These are phyloP conservation scores for Ceratobasidium sp. DNA, from an alignment of 1,284 basidiomycete genomes.

Conservation along the genomic window DNA sequence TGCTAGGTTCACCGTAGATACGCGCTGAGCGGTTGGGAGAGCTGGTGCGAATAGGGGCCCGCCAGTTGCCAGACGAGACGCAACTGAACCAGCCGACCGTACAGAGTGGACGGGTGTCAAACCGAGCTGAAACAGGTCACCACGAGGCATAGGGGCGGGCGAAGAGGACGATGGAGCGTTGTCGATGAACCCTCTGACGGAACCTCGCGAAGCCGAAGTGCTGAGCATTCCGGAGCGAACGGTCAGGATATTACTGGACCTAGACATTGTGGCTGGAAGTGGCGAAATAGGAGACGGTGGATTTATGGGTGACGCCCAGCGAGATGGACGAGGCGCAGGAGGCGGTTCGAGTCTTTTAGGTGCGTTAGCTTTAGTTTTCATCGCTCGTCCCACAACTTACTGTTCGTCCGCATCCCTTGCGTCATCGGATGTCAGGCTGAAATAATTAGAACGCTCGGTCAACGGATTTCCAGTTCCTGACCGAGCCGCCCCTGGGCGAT, in stretches of 20 bases:
- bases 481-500: not conserved
- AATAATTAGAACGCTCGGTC: constrained; percentile 6
- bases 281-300: constrained; percentile 27
- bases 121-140: constrained; percentile 25
- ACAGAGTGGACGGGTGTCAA: constrained; percentile 34
- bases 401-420: not conserved
- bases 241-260: constrained; percentile 28
- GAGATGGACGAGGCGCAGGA: constrained; percentile 45
- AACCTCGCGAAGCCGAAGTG: not conserved
- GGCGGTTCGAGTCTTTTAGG: constrained; percentile 31
- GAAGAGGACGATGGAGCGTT: constrained; percentile 12
- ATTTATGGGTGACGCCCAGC: constrained; percentile 44
- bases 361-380: not conserved
- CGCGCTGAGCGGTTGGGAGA: constrained; percentile 7
- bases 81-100: not conserved
- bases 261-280: not conserved
- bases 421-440: not conserved
- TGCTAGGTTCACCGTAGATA: constrained; percentile 25
- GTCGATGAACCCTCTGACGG: not conserved
- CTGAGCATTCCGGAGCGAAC: not conserved
- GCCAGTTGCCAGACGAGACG: not conserved
- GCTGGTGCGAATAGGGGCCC: constrained; percentile 31
- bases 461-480: not conserved
- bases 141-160: constrained; percentile 17
- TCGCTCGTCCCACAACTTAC: constrained; percentile 2